Evolutionary conservation across 441 rosid species (phyloP).

Genomic region (Populus hybrid): DNA sequence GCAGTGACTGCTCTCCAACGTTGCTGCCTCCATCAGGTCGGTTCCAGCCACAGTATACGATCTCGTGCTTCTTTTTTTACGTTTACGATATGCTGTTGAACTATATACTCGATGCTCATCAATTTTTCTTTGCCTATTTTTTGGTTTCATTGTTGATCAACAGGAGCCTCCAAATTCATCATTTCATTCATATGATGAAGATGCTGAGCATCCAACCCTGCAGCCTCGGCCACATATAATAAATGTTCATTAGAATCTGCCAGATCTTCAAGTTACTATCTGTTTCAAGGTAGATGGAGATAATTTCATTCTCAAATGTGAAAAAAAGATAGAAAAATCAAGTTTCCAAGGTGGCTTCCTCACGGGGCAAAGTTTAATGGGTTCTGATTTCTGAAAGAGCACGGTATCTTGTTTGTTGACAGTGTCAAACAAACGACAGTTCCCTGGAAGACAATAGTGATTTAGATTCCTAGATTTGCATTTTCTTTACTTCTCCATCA

Average conservation of each 20-base stretch:
- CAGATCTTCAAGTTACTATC: not conserved
- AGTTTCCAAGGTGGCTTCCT: not conserved
- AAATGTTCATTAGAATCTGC: too few species aligned
- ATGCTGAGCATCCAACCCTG: constrained; percentile 38
- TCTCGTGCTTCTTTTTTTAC: not conserved
- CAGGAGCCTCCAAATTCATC: constrained; percentile 39
- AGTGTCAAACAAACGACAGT: not conserved
- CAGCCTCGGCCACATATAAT: too few species aligned
- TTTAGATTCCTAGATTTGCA: not conserved
- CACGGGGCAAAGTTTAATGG: not conserved
- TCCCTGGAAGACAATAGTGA: not conserved
- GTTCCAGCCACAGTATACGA: not conserved
- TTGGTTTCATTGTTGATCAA: not conserved
- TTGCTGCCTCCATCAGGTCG: constrained; percentile 44
- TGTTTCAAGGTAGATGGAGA: not conserved
- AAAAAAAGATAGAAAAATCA: not conserved
- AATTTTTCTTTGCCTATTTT: not conserved
- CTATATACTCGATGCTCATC: not conserved
- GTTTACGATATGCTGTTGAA: not conserved
- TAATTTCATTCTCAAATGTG: not conserved
- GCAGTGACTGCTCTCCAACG: constrained; percentile 50
- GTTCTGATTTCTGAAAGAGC: not conserved
- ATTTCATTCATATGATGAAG: constrained; percentile 53
- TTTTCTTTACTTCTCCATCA: constrained; percentile 4
- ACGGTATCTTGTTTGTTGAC: not conserved